Conservation (phyloP, 1,139 yeast genomes). For the Pichia sp. region DNA sequence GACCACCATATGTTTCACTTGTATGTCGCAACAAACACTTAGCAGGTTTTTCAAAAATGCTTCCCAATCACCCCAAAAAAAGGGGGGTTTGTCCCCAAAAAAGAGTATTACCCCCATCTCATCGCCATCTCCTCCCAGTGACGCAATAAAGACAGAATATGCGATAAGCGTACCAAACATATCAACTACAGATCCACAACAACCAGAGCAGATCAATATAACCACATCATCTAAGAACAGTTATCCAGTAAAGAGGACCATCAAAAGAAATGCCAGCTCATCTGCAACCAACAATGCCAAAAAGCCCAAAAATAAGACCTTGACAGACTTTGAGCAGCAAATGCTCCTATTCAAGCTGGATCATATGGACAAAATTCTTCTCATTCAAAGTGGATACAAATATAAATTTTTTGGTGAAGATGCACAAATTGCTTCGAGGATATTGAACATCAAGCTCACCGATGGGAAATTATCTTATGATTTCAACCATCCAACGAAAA, state of each 20-base stretch:
- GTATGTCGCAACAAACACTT: slow-evolving; percentile 9
- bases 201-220: too few relatives aligned
- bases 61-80: too few relatives aligned
- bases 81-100: too few relatives aligned
- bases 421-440: slow-evolving; percentile 60
- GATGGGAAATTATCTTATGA: slow-evolving; percentile 55
- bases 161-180: too few relatives aligned
- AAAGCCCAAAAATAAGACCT: slow-evolving; percentile 7
- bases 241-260: too few relatives aligned
- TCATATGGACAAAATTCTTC: slow-evolving; percentile 60
- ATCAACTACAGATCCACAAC: too few relatives aligned
- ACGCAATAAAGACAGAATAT: too few relatives aligned
- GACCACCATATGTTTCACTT: background rate
- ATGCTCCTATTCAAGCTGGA: slow-evolving; percentile 53
- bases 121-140: too few relatives aligned
- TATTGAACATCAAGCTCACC: slow-evolving; percentile 63
- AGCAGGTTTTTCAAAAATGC: slow-evolving; percentile 20
- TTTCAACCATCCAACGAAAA: slow-evolving; percentile 32
- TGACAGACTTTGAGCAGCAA: slow-evolving; percentile 81
- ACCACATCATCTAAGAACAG: too few relatives aligned
- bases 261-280: background rate
- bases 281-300: background rate
- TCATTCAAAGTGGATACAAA: slow-evolving; percentile 88
- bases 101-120: too few relatives aligned
- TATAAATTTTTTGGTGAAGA: slow-evolving; percentile 82